Base-by-base conservation (phyloP, 805 yeast species). In the Wickerhamiella occidentalis region DNA sequence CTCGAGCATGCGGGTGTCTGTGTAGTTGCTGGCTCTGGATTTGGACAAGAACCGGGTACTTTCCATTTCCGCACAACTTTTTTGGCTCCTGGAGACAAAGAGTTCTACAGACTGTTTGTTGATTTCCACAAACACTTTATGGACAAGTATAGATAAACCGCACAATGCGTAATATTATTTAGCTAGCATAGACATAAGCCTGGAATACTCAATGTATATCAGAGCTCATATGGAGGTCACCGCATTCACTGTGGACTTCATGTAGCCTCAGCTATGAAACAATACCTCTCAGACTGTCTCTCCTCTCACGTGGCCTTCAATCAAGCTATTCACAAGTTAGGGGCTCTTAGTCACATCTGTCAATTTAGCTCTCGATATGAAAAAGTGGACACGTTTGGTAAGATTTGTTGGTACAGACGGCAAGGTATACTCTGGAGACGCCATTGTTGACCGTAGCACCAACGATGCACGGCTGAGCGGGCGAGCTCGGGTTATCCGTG, bases 1-100 rank as follows among this genome's bases (percentile, higher is more conserved):
- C 73, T 92, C 56, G 90, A 90, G 55, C 65, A 69, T 43, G 87
- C 98, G 6, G 99, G 99, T 58, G 86, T 92, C 53, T 92, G 99
- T 68, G 85, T 94, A 40, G 94, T 92, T 54, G 97, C 99, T 26
- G 99, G 98, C 37, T 79, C 86, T 29, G 99, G 99, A 0, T 92
- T 92, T 60, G 96, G 97, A 28, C 98, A 92, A 68, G 82, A 73
- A 44, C 80, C 79, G 44, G 94, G 86, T 18, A 87, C 96, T 3
- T 82, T 74, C 69, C 99, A 92, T 63, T 75, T 92, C 59, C 80
- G 99, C 73, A 92, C 98, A 1, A 92, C 99, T 0, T 92, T 92
- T 71, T 73, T 92, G 61, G 94, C 98, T 12, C 96, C 97, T 13
- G 60, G 60, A 21, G 97, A 96, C 40, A 74, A 77, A 22, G 90